Conservation (phyloP, 176 grass and related monocot genomes). For the Thalia dealbata region DNA sequence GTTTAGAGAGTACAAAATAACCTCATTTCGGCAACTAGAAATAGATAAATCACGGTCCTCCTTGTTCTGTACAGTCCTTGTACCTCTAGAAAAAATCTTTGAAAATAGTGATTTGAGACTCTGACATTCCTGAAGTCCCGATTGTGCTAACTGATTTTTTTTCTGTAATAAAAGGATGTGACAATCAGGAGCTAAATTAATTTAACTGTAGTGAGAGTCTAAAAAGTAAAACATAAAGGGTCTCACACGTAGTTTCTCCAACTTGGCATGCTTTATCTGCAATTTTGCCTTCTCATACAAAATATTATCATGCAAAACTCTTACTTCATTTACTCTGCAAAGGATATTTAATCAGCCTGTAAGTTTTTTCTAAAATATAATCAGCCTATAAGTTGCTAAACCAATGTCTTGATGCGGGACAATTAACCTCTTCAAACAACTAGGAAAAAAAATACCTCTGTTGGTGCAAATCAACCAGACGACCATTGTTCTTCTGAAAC, state of each 20-base stretch:
- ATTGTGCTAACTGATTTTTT: conserved; percentile 30
- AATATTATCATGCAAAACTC: conserved; percentile 55
- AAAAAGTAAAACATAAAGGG: conserved; percentile 10
- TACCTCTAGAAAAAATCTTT: conserved; percentile 19
- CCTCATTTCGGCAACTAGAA: conserved; percentile 30
- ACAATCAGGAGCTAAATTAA: conserved; percentile 21
- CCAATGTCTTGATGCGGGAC: background rate
- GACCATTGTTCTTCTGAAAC: conserved; percentile 45
- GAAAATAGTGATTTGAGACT: conserved; percentile 68
- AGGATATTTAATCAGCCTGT: conserved; percentile 10
- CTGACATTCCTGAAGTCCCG: conserved; percentile 40
- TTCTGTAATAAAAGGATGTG: conserved; percentile 39
- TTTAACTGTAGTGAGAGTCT: conserved; percentile 16
- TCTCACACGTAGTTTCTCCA: conserved; percentile 53
- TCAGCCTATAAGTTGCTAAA: conserved; percentile 1
- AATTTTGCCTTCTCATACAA: conserved; percentile 53
- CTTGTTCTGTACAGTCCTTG: conserved; percentile 25
- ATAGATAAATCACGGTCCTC: conserved; percentile 19
- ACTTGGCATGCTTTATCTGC: conserved; percentile 61
- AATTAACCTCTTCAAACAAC: conserved; percentile 6
- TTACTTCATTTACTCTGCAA: conserved; percentile 52
- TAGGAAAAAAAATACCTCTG: conserved; percentile 34
- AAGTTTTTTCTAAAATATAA: too few species aligned
- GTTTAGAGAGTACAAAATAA: background rate
- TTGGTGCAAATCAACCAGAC: conserved; percentile 26